These are phyloP conservation scores for Stylonectria norvegica DNA, from an alignment of 2,329 filamentous ascomycete genomes.

Conservation along the genomic window DNA sequence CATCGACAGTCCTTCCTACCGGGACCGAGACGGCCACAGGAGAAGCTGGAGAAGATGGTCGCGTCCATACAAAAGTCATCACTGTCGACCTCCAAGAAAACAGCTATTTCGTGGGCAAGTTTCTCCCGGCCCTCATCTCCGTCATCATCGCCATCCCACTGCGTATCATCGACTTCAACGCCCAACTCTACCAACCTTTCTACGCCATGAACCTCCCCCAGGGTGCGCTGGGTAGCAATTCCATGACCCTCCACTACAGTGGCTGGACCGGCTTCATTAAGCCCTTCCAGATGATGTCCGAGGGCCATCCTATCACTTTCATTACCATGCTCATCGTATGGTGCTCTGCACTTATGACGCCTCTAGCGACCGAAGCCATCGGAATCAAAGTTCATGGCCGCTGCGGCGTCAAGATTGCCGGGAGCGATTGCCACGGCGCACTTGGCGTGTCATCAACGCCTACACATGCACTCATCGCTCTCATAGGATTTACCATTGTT, in stretches of 20 bases:
- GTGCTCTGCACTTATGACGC: conserved; percentile 20
- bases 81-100: conserved; percentile 16
- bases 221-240: conserved; percentile 40
- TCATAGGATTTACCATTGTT: conserved; percentile 17
- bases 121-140: conserved; percentile 40
- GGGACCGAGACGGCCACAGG: conserved; percentile 5
- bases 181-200: conserved; percentile 44
- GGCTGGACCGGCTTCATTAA: conserved; percentile 36
- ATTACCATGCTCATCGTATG: conserved; percentile 25
- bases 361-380: conserved; percentile 23
- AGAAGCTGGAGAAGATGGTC: conserved; percentile 3
- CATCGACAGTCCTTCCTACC: conserved; percentile 14
- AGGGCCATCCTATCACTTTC: conserved; percentile 28
- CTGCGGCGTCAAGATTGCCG: conserved; percentile 18
- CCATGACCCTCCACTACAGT: conserved; percentile 41
- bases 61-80: conserved; percentile 14
- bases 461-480: conserved; percentile 16
- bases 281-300: conserved; percentile 32
- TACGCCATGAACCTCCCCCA: conserved; percentile 38
- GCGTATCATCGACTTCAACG: conserved; percentile 42
- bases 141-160: conserved; percentile 40
- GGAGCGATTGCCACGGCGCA: conserved; percentile 22
- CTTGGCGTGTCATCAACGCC: conserved; percentile 21
- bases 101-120: conserved; percentile 41
- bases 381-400: conserved; percentile 25